Percentiles rank a stretch among this genome's conserved stretches.
phyloP scores from a whole-genome alignment of 2,329 filamentous ascomycete genomes.

The Phialophora verrucosa region DNA sequence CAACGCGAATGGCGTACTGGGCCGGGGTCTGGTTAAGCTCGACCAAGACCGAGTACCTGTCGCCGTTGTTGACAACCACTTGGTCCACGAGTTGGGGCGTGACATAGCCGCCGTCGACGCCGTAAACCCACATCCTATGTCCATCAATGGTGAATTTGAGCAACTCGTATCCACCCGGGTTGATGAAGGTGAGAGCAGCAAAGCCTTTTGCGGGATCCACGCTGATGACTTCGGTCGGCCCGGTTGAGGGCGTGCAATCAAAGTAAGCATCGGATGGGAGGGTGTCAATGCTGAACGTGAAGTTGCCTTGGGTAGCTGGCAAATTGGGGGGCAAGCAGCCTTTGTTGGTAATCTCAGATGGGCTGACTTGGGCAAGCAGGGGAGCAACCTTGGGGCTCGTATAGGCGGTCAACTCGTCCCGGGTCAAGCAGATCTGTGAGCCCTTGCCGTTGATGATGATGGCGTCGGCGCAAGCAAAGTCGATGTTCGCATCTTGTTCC shows the following conservation, averaged over 20 bases:
- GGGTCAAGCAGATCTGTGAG: slow-evolving; percentile 58
- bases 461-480: slow-evolving; percentile 64
- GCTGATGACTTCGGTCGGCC: slow-evolving; percentile 33
- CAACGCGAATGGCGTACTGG: slow-evolving; percentile 56
- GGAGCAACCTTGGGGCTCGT: slow-evolving; percentile 44
- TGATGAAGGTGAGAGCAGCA: slow-evolving; percentile 50
- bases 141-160: slow-evolving; percentile 52
- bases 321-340: slow-evolving; percentile 47
- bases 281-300: slow-evolving; percentile 46
- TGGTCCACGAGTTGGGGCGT: slow-evolving; percentile 49
- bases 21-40: slow-evolving; percentile 47
- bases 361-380: slow-evolving; percentile 38
- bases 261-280: slow-evolving; percentile 55
- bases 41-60: slow-evolving; percentile 51
- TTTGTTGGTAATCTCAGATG: slow-evolving; percentile 41
- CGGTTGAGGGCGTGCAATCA: slow-evolving; percentile 39
- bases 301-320: slow-evolving; percentile 43
- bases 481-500: slow-evolving; percentile 42
- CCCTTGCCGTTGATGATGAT: slow-evolving; percentile 70
- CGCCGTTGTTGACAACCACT: slow-evolving; percentile 46
- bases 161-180: slow-evolving; percentile 44
- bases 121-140: slow-evolving; percentile 54
- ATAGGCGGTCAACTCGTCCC: slow-evolving; percentile 52
- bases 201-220: slow-evolving; percentile 46
- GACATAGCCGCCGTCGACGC: slow-evolving; percentile 52